Conservation (phyloP, 805 yeast species). For the Ogataea ramenticola region DNA sequence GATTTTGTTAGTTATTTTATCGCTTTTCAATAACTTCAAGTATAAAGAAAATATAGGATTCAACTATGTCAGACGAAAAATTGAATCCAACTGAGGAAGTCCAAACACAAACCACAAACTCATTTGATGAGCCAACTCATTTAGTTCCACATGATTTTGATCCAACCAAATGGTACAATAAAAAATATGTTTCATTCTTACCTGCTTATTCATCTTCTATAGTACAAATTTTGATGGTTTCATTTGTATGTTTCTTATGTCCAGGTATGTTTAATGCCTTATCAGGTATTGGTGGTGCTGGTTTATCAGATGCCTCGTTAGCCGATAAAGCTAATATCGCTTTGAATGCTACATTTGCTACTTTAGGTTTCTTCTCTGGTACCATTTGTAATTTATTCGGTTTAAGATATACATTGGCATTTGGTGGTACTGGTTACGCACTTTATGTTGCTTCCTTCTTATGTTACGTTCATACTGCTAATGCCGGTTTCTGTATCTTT, state of each 20-base stretch:
- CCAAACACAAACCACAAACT: neutral
- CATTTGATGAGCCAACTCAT: too few species aligned
- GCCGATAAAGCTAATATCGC: slow-evolving; percentile 46
- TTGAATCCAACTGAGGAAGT: neutral
- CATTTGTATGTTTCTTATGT: slow-evolving; percentile 41
- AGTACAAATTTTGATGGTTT: slow-evolving; percentile 37
- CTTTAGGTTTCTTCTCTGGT: slow-evolving; percentile 53
- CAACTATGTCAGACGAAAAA: neutral
- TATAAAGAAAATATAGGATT: neutral
- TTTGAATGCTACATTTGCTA: slow-evolving; percentile 46
- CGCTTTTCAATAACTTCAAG: too few species aligned
- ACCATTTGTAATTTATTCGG: slow-evolving; percentile 46
- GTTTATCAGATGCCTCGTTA: slow-evolving; percentile 29
- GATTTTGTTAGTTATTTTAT: too few species aligned
- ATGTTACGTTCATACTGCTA: slow-evolving; percentile 37
- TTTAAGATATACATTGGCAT: slow-evolving; percentile 32
- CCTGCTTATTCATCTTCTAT: slow-evolving; percentile 34
- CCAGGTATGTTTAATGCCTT: slow-evolving; percentile 48
- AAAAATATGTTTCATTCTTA: slow-evolving; percentile 17
- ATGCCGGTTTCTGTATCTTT: slow-evolving; percentile 45
- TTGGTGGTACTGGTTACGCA: slow-evolving; percentile 52
- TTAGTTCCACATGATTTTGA: neutral
- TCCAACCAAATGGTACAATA: slow-evolving; percentile 31
- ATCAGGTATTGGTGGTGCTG: slow-evolving; percentile 42
- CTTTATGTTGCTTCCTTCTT: slow-evolving; percentile 46